Evolutionary conservation across 345 rosid species (phyloP), one percentile per base, ranked within the genome.

Genomic region (Excoecaria cochinchinensis): DNA sequence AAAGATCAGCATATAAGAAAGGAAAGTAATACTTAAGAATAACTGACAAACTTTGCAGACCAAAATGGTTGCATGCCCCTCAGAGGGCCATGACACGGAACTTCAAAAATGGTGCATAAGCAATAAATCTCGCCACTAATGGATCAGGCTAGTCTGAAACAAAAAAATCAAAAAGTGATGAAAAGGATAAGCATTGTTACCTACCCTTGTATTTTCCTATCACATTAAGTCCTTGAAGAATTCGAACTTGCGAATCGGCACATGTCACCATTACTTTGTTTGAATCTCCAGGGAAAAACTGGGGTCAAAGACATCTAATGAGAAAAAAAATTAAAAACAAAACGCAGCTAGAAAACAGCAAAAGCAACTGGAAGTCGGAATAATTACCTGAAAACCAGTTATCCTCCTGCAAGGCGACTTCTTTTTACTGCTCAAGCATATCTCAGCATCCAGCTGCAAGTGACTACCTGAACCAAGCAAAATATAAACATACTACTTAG

Each of bases 181-280:
- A 61, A 38, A 58, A 25, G 36, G 65, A 17, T 59, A 71, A 65
- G 25, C 57, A 73, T 24, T 22, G 51, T 48, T 53, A 60, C 77
- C 65, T 84, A 90, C 98, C 97, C 71, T 70, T 86, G 83, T 90
- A 94, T 86, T 91, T 92, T 69, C 90, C 82, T 67, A 94, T 85
- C 76, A 94, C 84, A 52, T 86, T 85, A 38, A 74, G 84, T 17
- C 97, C 98, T 51, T 91, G 85, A 38, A 92, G 90, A 82, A 94
- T 87, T 83, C 92, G 89, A 76, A 94, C 90, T 85, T 89, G 93
- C 7, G 96, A 88, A 87, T 90, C 98, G 24, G 94, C 96, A 52
- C 86, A 94, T 25, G 91, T 88, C 67, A 94, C 96, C 93, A 94
- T 88, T 77, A 94, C 82, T 83, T 86, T 90, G 86, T 87, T 86